A percentile compares a stretch with the other conserved stretches of the same genome.
Conservation (phyloP, 2,329 filamentous ascomycete genomes). For the Sporothrix luriei region DNA sequence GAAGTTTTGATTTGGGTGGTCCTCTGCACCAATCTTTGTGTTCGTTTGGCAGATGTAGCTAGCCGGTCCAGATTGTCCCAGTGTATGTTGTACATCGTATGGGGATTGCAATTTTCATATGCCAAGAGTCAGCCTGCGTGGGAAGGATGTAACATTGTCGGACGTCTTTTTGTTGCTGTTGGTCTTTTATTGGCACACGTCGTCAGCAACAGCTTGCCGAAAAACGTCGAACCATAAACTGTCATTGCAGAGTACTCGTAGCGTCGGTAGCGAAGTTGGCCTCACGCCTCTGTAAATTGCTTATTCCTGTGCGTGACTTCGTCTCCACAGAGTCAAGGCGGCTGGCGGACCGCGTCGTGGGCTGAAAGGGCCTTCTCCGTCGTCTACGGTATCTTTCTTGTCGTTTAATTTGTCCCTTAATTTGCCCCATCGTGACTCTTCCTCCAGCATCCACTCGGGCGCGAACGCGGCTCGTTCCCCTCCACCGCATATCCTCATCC, state of each 20-base stretch:
- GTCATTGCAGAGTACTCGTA: no score
- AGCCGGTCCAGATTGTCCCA: neutral
- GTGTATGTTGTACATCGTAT: no score
- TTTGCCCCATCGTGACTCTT: constrained; percentile 10
- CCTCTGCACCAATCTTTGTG: neutral
- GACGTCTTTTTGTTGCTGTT: neutral
- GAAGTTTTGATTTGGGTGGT: neutral
- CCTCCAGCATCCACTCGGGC: neutral
- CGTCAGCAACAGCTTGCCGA: neutral
- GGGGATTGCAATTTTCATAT: neutral
- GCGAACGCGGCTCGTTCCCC: neutral
- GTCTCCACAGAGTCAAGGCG: neutral
- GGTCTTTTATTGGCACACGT: neutral
- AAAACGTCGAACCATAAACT: constrained; percentile 7
- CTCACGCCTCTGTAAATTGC: neutral
- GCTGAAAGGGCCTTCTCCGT: neutral
- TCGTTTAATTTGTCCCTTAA: constrained; percentile 1
- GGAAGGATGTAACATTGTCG: constrained; percentile 18
- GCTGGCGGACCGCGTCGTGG: neutral
- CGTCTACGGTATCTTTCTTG: neutral
- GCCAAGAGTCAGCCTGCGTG: constrained; percentile 3
- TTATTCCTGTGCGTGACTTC: neutral
- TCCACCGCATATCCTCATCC: constrained; percentile 21
- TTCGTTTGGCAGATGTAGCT: neutral
- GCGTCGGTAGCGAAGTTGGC: neutral